phyloP scores from a whole-genome alignment of 805 yeast genomes.

The Nakazawaea pomicola region DNA sequence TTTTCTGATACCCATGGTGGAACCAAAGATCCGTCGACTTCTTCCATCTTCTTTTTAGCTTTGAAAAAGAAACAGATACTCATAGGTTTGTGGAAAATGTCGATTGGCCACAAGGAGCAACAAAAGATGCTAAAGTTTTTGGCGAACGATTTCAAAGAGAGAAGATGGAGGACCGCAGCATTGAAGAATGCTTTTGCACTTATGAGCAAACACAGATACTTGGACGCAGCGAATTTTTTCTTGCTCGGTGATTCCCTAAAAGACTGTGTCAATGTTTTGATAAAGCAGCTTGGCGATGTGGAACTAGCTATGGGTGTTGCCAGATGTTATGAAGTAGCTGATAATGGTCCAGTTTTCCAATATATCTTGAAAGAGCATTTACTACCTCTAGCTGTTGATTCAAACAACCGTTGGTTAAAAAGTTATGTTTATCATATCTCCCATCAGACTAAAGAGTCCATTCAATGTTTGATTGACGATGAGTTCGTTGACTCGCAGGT shows the following conservation, averaged over 20 bases:
- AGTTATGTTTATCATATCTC: constrained; percentile 55
- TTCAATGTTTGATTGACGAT: constrained; percentile 9
- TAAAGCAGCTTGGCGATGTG: constrained; percentile 61
- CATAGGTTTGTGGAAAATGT: constrained; percentile 78
- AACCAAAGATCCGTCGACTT: constrained; percentile 62
- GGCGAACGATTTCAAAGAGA: constrained; percentile 66
- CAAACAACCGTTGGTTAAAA: constrained; percentile 76
- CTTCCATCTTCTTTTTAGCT: constrained; percentile 75
- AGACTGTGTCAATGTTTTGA: constrained; percentile 74
- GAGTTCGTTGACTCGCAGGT: constrained; percentile 16
- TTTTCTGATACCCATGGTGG: constrained; percentile 34
- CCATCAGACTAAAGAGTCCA: constrained; percentile 13
- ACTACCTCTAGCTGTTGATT: constrained; percentile 49
- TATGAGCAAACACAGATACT: constrained; percentile 79
- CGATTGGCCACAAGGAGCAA: constrained; percentile 72
- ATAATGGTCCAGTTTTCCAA: constrained; percentile 48
- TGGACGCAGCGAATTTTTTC: constrained; percentile 88
- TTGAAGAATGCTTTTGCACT: constrained; percentile 88
- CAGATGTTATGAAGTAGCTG: constrained; percentile 62
- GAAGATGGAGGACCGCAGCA: constrained; percentile 86
- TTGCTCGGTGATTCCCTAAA: constrained; percentile 67
- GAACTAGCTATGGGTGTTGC: constrained; percentile 79
- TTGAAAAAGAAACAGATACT: constrained; percentile 71
- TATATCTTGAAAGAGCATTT: constrained; percentile 44
- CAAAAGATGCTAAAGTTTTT: constrained; percentile 76